Base-by-base conservation (phyloP, 768 basidiomycete species). In the Mycena kentingensis region DNA sequence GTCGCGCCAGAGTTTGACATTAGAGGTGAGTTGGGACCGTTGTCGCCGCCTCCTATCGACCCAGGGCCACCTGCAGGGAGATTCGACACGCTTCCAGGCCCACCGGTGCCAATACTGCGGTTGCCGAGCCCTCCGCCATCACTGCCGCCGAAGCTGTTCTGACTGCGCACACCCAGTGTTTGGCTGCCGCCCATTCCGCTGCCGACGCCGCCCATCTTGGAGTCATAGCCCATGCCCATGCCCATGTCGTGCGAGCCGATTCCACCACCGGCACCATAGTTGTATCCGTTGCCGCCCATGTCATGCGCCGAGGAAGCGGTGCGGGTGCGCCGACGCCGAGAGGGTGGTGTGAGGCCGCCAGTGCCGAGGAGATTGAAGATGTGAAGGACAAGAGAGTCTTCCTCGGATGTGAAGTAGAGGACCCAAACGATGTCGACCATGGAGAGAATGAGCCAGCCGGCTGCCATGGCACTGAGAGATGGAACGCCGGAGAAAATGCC, bases 351-450 rank as follows among this genome's bases (percentile, higher is more conserved):
- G 43, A 93, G 85, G 35, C 91, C 90, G 48, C 90, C 90, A 32
- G 89, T 89, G 48, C 91, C 90, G 63, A 91, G 74, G n/a, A 83
- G 79, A 69, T 92, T 94, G 81, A 97, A 91, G 57, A 96, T 62
- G 70, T 94, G 81, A 44, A 93, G 80, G 25, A 80, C 71, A 57
- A 93, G 84, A 0, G 93, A 93, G 65, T 95, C 93, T 63, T 97
- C 94, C 64, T 98, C 95, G 1, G 95, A 91, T 2, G 95, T 97
- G 71, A 99, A 96, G 76, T 93, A 97, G 54, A 98, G 82, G 13
- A 95, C 84, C 96, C 96, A 99, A 53, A 98, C 72, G 66, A 98
- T 90, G 77, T 98, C 80, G 51, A 95, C 90, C 56, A 98, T 81
- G 27, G 93, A 76, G 47, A 96, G 82, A 56, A 99, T 84, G 62